Conservation (phyloP, 257 asterid genomes). For the Lantana camara region DNA sequence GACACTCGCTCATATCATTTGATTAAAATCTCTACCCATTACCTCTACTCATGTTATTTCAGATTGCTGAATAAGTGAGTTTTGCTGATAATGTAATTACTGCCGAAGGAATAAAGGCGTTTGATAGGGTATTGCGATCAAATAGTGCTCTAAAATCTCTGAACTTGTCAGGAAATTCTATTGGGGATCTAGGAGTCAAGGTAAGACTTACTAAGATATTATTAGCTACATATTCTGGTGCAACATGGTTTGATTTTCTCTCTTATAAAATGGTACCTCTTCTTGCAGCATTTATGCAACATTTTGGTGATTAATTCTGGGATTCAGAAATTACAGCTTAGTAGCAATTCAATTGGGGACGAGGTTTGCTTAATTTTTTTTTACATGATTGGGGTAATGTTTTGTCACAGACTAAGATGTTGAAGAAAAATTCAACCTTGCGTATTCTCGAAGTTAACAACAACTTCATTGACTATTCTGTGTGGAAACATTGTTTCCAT, state of each 20-base stretch:
- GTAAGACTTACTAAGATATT: slow-evolving; percentile 41
- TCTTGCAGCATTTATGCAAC: slow-evolving; percentile 64
- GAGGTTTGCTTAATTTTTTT: slow-evolving; percentile 77
- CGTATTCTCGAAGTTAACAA: slow-evolving; percentile 87
- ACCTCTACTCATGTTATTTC: slow-evolving; percentile 30
- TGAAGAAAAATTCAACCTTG: slow-evolving; percentile 87
- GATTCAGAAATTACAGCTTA: slow-evolving; percentile 87
- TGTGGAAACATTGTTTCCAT: slow-evolving; percentile 44
- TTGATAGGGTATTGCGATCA: slow-evolving; percentile 92
- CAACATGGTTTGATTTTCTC: slow-evolving; percentile 20
- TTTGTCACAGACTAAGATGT: slow-evolving; percentile 57
- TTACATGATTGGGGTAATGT: slow-evolving; percentile 4
- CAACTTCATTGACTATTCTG: slow-evolving; percentile 94
- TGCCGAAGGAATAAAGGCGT: slow-evolving; percentile 89
- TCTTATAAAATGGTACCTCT: slow-evolving; percentile 17
- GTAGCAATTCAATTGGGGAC: slow-evolving; percentile 80
- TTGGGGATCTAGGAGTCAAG: slow-evolving; percentile 98
- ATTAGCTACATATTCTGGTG: slow-evolving; percentile 24
- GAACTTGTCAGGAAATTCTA: slow-evolving; percentile 88
- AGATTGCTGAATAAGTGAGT: slow-evolving; percentile 94
- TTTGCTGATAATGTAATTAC: slow-evolving; percentile 94
- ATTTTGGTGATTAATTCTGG: slow-evolving; percentile 73
- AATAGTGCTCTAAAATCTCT: slow-evolving; percentile 77
- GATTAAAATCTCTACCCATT: slow-evolving; percentile 21
- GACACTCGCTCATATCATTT: slow-evolving; percentile 12